Conservation (phyloP, 192 early-diverging fungal species). For the Entomortierella beljakovae region DNA sequence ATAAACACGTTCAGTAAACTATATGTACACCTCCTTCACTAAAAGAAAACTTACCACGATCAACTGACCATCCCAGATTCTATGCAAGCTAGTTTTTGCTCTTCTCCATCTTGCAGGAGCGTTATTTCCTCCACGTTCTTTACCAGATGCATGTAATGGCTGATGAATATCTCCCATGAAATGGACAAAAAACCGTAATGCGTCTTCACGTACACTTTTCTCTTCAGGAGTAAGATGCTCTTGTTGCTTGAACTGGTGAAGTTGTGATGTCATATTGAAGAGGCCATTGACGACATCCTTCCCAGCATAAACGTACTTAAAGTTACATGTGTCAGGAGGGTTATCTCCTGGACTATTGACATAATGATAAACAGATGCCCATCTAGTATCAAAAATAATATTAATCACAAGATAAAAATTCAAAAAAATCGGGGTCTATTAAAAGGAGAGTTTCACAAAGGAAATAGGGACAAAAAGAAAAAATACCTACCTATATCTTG, state of each 20-base stretch:
- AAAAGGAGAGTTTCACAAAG: slow-evolving; percentile 10
- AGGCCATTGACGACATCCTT: slow-evolving; percentile 49
- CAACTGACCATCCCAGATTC: slow-evolving; percentile 53
- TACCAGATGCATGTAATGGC: slow-evolving; percentile 56
- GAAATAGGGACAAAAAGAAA: not conserved
- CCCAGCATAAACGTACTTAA: slow-evolving; percentile 34
- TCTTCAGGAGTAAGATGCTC: slow-evolving; percentile 27
- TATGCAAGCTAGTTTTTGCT: slow-evolving; percentile 48
- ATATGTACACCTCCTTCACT: not conserved
- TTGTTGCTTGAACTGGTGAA: slow-evolving; percentile 21
- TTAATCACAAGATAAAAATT: not conserved
- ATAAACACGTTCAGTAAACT: not conserved
- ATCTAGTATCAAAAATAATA: slow-evolving; percentile 12
- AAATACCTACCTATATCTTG: slow-evolving; percentile 28
- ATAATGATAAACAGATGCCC: slow-evolving; percentile 41
- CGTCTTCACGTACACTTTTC: slow-evolving; percentile 40
- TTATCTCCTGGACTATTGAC: slow-evolving; percentile 46
- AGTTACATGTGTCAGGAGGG: slow-evolving; percentile 35
- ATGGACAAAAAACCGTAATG: slow-evolving; percentile 60
- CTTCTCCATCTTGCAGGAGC: slow-evolving; percentile 42
- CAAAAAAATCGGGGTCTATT: not conserved
- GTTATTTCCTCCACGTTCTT: slow-evolving; percentile 38
- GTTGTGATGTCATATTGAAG: slow-evolving; percentile 48
- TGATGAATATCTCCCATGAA: slow-evolving; percentile 64
- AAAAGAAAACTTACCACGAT: slow-evolving; percentile 34